Evolutionary conservation across 2,329 filamentous ascomycete genomes (phyloP), one percentile per base, ranked within the genome.

Genomic region (Claviceps pusilla): DNA sequence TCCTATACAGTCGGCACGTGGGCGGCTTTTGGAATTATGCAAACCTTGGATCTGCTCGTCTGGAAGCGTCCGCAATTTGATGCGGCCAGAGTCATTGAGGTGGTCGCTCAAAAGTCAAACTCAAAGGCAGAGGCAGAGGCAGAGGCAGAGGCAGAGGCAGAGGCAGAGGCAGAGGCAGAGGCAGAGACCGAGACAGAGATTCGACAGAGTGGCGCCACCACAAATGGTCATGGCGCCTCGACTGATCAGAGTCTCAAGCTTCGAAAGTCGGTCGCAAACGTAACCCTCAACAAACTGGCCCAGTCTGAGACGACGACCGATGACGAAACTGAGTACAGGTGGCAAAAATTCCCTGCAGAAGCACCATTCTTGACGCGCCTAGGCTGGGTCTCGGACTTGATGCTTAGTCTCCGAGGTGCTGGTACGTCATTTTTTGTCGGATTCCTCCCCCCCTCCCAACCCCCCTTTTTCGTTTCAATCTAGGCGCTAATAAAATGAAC

Each of bases 61-160:
- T 78, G 77, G 67, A 75, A 71, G 48, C 66, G 70, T 19, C 78
- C 79, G 3, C 80, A 83, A 63, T 76, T 74, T 62, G 76, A 80
- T 24, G 75, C 75, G 0, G 77, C 73, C 57, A 73, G 80, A 57
- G 71, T 77, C 0, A 64, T 74, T 53, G 71, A 67, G 55, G 39
- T 59, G 24, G 29, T 7, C 12, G 11, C 1, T 10, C 37, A 10
- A 39, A 29, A 28, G 24, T 11, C 28, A 31, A 48, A 31, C 14
- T 4, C 28, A 48, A 31, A 33, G 46, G 16, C 48, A 4, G 33
- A 37, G 48, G 29, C 29, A 11, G 31, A 39, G 19, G 19, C 19
- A 19, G 19, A 19, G 19, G 19, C 19, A 19, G 19, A 19, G 19
- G 1, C 19, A 1, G 19, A 19, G 19, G 1, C 19, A 1, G 19